Evolutionary conservation across 768 basidiomycete genomes (phyloP).

Genomic region (Candolleomyces efflorescens): DNA sequence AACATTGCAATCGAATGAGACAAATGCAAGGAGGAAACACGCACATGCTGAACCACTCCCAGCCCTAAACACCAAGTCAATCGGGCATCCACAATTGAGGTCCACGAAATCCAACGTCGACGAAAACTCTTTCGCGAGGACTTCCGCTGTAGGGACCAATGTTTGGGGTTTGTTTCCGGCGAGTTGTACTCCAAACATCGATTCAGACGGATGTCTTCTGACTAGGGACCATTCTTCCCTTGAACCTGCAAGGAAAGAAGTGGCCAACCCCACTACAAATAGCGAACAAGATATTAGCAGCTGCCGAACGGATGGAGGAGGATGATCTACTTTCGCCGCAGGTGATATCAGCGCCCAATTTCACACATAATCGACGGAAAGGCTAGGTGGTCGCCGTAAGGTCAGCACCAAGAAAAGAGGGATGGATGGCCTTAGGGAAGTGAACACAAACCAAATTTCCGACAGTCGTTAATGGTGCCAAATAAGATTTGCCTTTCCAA

Average conservation of each 20-base stretch:
- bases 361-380: constrained; percentile 85
- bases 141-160: constrained; percentile 79
- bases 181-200: constrained; percentile 86
- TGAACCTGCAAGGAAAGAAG: constrained; percentile 82
- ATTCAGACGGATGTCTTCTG: constrained; percentile 82
- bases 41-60: constrained; percentile 87
- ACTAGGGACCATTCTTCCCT: constrained; percentile 96
- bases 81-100: constrained; percentile 95
- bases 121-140: constrained; percentile 64
- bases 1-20: neutral
- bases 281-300: constrained; percentile 2
- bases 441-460: constrained; percentile 74
- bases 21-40: constrained; percentile 25
- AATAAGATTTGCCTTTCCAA: constrained; percentile 81
- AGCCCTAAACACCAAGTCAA: constrained; percentile 89
- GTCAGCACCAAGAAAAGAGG: neutral
- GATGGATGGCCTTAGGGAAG: neutral
- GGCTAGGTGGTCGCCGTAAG: constrained; percentile 48
- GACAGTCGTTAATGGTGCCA: constrained; percentile 84
- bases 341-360: constrained; percentile 89
- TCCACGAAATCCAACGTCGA: constrained; percentile 85
- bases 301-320: neutral
- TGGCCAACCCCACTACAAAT: constrained; percentile 83
- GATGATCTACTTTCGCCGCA: constrained; percentile 78
- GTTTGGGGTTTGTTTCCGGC: constrained; percentile 83